phyloP scores from a whole-genome alignment of 331 rosid species.

The Cydonia oblonga region DNA sequence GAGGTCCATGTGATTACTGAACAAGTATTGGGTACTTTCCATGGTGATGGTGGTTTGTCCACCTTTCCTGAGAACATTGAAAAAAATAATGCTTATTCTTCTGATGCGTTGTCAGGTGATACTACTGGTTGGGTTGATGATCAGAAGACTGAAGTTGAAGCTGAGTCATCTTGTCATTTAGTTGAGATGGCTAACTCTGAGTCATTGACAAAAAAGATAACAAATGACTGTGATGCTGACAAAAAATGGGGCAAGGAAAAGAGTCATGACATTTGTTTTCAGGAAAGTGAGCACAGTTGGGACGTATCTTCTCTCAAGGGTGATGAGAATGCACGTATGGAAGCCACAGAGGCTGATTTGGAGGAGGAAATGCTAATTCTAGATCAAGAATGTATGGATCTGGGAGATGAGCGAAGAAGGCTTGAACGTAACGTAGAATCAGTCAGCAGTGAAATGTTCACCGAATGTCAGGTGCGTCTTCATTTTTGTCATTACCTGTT shows the following conservation, averaged over 20 bases:
- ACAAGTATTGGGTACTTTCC: constrained; percentile 22
- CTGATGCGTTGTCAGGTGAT: constrained; percentile 8
- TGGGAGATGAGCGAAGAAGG: constrained; percentile 69
- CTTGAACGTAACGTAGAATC: constrained; percentile 89
- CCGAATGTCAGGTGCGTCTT: constrained; percentile 82
- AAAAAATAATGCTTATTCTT: constrained; percentile 6
- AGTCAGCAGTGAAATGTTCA: constrained; percentile 74
- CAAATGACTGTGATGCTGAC: constrained; percentile 9
- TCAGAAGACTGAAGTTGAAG: constrained; percentile 18
- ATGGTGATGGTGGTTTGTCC: constrained; percentile 17
- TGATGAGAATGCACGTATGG: constrained; percentile 24
- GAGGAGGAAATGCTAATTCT: constrained; percentile 63
- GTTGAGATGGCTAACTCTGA: constrained; percentile 24
- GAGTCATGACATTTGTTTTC: constrained; percentile 6
- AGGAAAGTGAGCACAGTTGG: constrained; percentile 20
- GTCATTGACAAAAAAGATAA: constrained; percentile 18
- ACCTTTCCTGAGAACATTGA: not conserved
- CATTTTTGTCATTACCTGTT: constrained; percentile 1
- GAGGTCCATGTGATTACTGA: constrained; percentile 27
- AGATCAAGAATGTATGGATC: constrained; percentile 48
- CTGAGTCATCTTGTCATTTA: constrained; percentile 22
- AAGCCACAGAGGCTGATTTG: constrained; percentile 29
- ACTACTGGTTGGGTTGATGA: constrained; percentile 20
- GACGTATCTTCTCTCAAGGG: constrained; percentile 16
- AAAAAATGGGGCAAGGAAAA: constrained; percentile 25